Base-by-base conservation (phyloP, 140 eudicot genomes). In the Flaveria floridana region DNA sequence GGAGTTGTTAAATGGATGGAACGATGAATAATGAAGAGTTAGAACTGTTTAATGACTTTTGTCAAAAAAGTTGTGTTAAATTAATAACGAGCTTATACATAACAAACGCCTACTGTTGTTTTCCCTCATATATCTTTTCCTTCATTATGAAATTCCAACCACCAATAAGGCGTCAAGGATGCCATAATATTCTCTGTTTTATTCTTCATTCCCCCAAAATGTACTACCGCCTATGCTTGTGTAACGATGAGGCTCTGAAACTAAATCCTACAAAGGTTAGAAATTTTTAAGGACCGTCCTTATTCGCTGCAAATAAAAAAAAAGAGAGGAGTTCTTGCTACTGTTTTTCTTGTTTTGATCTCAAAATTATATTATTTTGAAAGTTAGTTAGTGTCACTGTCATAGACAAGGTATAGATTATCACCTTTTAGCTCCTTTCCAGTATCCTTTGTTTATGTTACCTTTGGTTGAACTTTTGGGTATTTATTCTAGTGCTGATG, bases 361-460 rank as follows among this genome's bases (percentile, higher is more conserved):
- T 58, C 30, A 41, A 57, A 72, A 21, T 56, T 26, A 16, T 59
- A 42, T 30, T 61, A 12, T 19, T 13, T 56, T 1, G 55, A 37
- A 71, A 55, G 16, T 41, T 73, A 41, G 12, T 41, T 46, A 59
- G 42, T 52, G 58, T 19, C 58, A n/a, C 58, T 44, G 70, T 47
- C 69, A 73, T 55, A 18, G n/a, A 71, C 56, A 20, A 20, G 39
- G 59, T 47, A 58, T 1, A 55, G 15, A 41, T 21, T 42, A 23
- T 19, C 71, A 74, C 48, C 26, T 74, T 19, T 28, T 61, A 61
- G 78, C 46, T 61, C 46, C 70, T 37, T 75, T 48, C 20, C 37
- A 7, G 39, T 75, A 65, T 47, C 65, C 73, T 16, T 66, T 34
- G 3, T 65, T 65, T 75, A 48, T 65, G 73, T 52, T 20, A 65